phyloP scores from a whole-genome alignment of 2,329 filamentous ascomycete genomes.

The Ceratocystis harringtonii region DNA sequence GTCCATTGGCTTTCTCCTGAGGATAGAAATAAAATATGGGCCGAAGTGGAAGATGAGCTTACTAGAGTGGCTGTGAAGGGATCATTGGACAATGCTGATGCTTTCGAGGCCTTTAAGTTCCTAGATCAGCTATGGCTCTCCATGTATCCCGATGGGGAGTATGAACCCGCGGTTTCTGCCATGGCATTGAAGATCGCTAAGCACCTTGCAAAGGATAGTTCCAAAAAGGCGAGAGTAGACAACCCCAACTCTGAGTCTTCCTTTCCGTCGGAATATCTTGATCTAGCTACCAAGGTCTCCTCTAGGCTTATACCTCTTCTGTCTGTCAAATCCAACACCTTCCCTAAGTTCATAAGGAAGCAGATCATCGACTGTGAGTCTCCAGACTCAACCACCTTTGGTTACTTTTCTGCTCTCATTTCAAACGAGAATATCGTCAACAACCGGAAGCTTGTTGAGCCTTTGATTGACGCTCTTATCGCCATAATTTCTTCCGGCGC shows the following conservation, averaged over 20 bases:
- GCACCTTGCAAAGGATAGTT: constrained; percentile 23
- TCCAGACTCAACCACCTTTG: constrained; percentile 9
- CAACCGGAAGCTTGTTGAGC: constrained; percentile 15
- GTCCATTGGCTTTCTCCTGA: constrained; percentile 25
- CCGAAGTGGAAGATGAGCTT: constrained; percentile 23
- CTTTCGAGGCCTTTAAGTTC: constrained; percentile 30
- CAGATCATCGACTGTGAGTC: constrained; percentile 7
- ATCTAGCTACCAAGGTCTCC: constrained; percentile 12
- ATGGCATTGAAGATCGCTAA: constrained; percentile 25
- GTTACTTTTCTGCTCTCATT: constrained; percentile 12
- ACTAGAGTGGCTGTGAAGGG: constrained; percentile 24
- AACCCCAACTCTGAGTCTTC: neutral
- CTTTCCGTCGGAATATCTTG: constrained; percentile 10
- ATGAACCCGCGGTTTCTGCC: constrained; percentile 22
- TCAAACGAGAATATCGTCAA: constrained; percentile 18
- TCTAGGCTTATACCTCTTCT: constrained; percentile 16
- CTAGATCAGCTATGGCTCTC: constrained; percentile 27
- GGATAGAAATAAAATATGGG: constrained; percentile 25
- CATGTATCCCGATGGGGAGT: constrained; percentile 26
- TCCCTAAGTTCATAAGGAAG: constrained; percentile 14
- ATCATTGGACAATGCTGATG: constrained; percentile 24
- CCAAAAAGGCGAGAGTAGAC: constrained; percentile 18
- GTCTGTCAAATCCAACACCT: constrained; percentile 13
- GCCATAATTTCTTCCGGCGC: constrained; percentile 9
- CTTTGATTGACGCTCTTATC: constrained; percentile 16